Base-by-base conservation (phyloP, 2,329 filamentous ascomycete genomes). In the Lasiodiplodia theobromae region DNA sequence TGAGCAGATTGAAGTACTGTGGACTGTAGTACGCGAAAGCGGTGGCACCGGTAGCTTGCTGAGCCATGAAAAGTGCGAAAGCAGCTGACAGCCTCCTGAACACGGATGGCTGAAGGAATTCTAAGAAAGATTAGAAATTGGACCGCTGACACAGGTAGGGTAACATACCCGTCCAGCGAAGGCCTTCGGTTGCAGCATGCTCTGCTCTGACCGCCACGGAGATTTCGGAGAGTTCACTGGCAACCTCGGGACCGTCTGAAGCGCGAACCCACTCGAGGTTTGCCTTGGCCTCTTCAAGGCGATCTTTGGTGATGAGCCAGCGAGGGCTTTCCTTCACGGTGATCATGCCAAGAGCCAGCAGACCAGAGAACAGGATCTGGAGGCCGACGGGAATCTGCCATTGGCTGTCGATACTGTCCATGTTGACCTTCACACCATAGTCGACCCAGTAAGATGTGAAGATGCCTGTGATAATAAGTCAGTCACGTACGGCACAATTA, bases 301-400 rank as follows among this genome's bases (percentile, higher is more conserved):
- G 83, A 70, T 88, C 89, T 71, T 88, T 84, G 18, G 85, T 84
- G 10, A 89, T 89, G 4, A 92, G 81, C 89, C 89, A 92, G 51
- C 90, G 84, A 1, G 89, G 89, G 60, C 83, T 89, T 37, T 74
- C 70, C n/a, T 71, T 70, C 5, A 74, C 66, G 37, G 76, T 75
- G 58, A 77, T 68, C 72, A 78, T 74, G 63, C 72, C 74, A 54
- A 73, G 60, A 58, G 76, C 74, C 21, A 79, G 74, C 28, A 77
- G 58, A 18, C 74, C 71, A 1, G 72, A 76, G n/a, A 77, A 76
- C 21, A 78, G 67, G 67, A 77, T 74, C 62, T 79, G 77, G 14
- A 78, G 71, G 0, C 83, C 85, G 66, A 88, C 82, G 1, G 86
- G 86, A 34, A 87, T 81, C 74, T 87, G 86, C 86, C 86, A 88